These are phyloP conservation scores for Cyclotella baltica DNA, from an alignment of 108 stramenopile species.

Conservation along the genomic window DNA sequence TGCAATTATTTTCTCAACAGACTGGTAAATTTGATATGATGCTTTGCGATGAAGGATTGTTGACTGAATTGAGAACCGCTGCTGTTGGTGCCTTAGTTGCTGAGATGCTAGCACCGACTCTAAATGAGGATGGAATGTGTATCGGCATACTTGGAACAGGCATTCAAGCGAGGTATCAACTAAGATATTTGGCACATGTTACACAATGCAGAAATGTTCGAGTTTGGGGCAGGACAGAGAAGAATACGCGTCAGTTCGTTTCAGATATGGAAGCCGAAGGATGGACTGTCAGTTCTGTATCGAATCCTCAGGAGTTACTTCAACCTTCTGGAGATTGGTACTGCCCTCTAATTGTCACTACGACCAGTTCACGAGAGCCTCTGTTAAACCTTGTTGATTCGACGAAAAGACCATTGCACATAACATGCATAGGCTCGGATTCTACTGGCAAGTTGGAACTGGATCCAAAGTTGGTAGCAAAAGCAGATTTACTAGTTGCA, in stretches of 20 bases:
- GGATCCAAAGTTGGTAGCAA: conserved; percentile 47
- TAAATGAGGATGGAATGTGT: conserved; percentile 5
- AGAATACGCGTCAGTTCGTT: conserved; percentile 43
- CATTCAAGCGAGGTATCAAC: conserved; percentile 74
- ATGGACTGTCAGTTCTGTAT: conserved; percentile 50
- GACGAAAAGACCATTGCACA: conserved; percentile 50
- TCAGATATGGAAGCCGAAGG: conserved; percentile 64
- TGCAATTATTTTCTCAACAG: conserved; percentile 75
- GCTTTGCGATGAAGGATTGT: conserved; percentile 69
- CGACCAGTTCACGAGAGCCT: conserved; percentile 66
- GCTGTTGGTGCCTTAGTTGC: conserved; percentile 78
- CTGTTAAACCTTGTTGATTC: conserved; percentile 32
- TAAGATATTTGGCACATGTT: conserved; percentile 54
- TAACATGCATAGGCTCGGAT: conserved; percentile 78
- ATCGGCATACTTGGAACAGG: conserved; percentile 79
- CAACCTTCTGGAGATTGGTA: neutral
- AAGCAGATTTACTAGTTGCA: conserved; percentile 68
- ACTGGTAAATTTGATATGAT: conserved; percentile 68
- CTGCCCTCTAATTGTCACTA: conserved; percentile 72
- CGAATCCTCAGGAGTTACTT: conserved; percentile 51
- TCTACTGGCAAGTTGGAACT: conserved; percentile 77
- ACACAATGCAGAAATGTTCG: conserved; percentile 60
- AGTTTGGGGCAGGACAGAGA: conserved; percentile 63
- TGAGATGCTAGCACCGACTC: conserved; percentile 51
- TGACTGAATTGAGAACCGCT: conserved; percentile 80